phyloP scores from a whole-genome alignment of 2,329 filamentous ascomycete genomes.

The Aspergillus vadensis region DNA sequence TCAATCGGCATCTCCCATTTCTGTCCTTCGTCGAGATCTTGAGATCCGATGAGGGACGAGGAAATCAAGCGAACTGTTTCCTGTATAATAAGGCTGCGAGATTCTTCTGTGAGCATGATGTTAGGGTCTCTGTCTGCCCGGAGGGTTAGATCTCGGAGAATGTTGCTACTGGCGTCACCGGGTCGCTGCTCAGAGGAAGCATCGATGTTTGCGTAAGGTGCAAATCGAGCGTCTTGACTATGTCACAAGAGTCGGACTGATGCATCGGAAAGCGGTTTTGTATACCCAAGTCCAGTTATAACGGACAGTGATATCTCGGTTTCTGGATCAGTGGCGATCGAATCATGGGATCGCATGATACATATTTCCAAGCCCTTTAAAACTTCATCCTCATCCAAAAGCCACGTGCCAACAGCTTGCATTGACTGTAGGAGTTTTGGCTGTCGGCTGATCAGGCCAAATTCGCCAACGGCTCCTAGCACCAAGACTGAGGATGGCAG shows the following conservation, averaged over 20 bases:
- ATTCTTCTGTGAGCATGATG: neutral
- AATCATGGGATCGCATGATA: neutral
- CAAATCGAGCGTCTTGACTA: neutral
- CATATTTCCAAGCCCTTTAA: neutral
- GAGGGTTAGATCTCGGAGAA: neutral
- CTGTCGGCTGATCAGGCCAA: slow-evolving; percentile 11
- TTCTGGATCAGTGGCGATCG: neutral
- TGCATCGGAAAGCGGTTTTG: neutral
- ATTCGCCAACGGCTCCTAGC: slow-evolving; percentile 18
- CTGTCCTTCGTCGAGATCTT: neutral
- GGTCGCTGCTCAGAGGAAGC: neutral
- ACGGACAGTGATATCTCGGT: too few relatives aligned
- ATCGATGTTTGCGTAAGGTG: neutral
- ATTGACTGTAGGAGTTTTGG: neutral
- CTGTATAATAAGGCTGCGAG: neutral
- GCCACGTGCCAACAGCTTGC: too few relatives aligned
- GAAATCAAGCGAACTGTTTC: neutral
- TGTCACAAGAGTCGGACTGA: neutral
- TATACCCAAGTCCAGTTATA: neutral
- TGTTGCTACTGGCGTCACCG: neutral
- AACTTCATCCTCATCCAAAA: neutral
- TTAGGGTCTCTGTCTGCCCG: neutral
- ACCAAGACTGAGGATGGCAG: slow-evolving; percentile 18
- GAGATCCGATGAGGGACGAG: neutral
- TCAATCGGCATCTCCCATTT: neutral